These are phyloP conservation scores for Eucalyptus polybractea DNA, from an alignment of 345 rosid genomes.

Conservation along the genomic window DNA sequence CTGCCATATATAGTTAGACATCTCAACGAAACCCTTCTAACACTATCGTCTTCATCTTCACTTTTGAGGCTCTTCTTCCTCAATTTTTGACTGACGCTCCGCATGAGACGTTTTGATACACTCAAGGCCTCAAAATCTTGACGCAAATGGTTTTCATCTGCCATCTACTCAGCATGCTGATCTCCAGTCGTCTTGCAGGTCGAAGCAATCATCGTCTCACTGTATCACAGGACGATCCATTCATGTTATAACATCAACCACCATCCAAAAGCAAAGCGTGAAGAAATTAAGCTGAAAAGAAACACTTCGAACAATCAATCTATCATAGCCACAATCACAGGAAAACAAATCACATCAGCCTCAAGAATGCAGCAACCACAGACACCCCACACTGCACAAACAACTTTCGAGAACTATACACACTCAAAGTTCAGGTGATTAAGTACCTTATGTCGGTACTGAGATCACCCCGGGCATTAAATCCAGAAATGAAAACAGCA, in stretches of 20 bases:
- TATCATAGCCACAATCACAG: neutral
- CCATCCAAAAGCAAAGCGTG: neutral
- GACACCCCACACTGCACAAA: neutral
- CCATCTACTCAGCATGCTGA: conserved; percentile 18
- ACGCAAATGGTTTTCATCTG: conserved; percentile 40
- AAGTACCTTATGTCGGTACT: neutral
- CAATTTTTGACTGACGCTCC: conserved; percentile 68
- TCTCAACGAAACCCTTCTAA: conserved; percentile 44
- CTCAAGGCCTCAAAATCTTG: conserved; percentile 61
- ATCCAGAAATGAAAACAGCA: neutral
- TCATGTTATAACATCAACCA: neutral
- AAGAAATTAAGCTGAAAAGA: neutral
- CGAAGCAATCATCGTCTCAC: neutral
- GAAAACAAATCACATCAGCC: neutral
- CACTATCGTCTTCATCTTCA: conserved; percentile 43
- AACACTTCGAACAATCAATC: neutral
- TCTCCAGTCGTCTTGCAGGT: conserved; percentile 10
- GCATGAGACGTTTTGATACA: conserved; percentile 61
- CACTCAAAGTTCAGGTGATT: neutral
- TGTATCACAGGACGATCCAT: neutral
- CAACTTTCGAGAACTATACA: neutral
- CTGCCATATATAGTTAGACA: conserved; percentile 66
- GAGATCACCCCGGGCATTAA: neutral
- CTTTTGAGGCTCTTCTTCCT: conserved; percentile 40
- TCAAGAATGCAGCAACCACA: neutral